phyloP scores from a whole-genome alignment of 495 filamentous ascomycete genomes.

The Lineolata rhizophorae region DNA sequence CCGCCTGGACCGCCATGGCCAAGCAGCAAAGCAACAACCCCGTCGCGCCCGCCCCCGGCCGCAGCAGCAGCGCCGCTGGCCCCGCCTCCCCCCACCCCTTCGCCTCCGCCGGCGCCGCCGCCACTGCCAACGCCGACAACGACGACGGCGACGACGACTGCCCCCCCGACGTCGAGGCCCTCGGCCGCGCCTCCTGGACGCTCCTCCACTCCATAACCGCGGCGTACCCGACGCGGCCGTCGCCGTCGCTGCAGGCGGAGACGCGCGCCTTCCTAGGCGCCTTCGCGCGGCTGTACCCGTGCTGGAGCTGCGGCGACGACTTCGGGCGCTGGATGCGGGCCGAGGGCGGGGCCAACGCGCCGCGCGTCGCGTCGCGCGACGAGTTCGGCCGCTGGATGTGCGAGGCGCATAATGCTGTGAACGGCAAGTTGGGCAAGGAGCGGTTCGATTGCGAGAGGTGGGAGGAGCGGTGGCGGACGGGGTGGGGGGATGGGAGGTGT shows the following conservation, averaged over 20 bases:
- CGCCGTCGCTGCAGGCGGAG: conserved; percentile 42
- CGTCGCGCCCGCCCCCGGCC: conserved; percentile 7
- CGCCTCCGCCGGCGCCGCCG: conserved; percentile 6
- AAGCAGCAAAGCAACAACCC: conserved; percentile 23
- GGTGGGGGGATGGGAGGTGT: conserved; percentile 66
- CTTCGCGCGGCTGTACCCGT: conserved; percentile 76
- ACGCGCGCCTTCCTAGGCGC: conserved; percentile 55
- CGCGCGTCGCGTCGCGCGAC: conserved; percentile 38
- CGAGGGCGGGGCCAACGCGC: conserved; percentile 42
- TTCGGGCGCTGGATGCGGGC: conserved; percentile 58
- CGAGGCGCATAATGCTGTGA: conserved; percentile 94
- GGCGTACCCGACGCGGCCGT: conserved; percentile 50
- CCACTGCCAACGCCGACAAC: no score
- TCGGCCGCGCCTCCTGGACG: conserved; percentile 81
- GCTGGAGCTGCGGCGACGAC: conserved; percentile 85
- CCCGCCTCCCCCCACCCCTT: conserved; percentile 2
- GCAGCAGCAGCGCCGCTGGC: conserved; percentile 4
- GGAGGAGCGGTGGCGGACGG: conserved; percentile 87
- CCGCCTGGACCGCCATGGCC: conserved; percentile 44
- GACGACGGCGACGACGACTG: conserved; percentile 17
- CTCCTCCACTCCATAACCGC: conserved; percentile 81
- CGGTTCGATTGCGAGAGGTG: conserved; percentile 78
- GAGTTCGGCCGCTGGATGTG: conserved; percentile 91
- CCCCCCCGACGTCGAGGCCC: conserved; percentile 60
- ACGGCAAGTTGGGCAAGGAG: conserved; percentile 77